Conservation (phyloP, 2,329 filamentous ascomycete species). For the Exophiala calicioides region DNA sequence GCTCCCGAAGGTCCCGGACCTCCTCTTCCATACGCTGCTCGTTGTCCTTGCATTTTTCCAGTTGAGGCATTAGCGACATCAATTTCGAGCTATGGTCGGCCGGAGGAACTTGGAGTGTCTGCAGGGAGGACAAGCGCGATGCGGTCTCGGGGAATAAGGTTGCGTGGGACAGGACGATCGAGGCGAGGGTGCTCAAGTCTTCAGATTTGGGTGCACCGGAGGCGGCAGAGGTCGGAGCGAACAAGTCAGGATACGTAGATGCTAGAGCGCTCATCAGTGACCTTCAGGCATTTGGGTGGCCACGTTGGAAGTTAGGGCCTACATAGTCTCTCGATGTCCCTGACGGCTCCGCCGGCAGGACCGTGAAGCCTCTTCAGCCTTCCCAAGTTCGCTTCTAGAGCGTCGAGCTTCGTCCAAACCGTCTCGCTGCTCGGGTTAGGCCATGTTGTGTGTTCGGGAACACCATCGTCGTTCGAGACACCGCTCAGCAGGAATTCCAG, state of each 20-base stretch:
- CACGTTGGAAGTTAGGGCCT: constrained; percentile 11
- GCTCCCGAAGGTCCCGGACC: constrained; percentile 44
- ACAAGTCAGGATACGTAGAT: constrained; percentile 19
- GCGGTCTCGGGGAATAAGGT: constrained; percentile 50
- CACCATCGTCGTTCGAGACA: constrained; percentile 42
- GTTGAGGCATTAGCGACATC: constrained; percentile 44
- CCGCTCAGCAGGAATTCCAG: constrained; percentile 49
- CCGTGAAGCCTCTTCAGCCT: constrained; percentile 40
- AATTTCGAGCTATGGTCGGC: constrained; percentile 44
- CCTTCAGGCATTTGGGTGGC: neutral
- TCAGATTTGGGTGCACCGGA: constrained; percentile 9
- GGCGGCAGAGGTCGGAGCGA: constrained; percentile 14
- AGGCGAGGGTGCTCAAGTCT: constrained; percentile 35
- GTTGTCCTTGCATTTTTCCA: constrained; percentile 39
- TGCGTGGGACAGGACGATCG: constrained; percentile 46
- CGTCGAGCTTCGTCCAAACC: constrained; percentile 41
- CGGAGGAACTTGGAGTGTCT: constrained; percentile 49
- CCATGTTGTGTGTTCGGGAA: constrained; percentile 38
- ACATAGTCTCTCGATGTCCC: constrained; percentile 48
- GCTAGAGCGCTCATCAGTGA: constrained; percentile 7
- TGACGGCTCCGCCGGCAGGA: constrained; percentile 33
- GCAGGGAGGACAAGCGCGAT: constrained; percentile 50
- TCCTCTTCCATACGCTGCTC: constrained; percentile 44
- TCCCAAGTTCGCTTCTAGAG: constrained; percentile 41
- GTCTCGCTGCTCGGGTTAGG: constrained; percentile 41